phyloP scores from a whole-genome alignment of 306 rosid species.

The Prunus padus region DNA sequence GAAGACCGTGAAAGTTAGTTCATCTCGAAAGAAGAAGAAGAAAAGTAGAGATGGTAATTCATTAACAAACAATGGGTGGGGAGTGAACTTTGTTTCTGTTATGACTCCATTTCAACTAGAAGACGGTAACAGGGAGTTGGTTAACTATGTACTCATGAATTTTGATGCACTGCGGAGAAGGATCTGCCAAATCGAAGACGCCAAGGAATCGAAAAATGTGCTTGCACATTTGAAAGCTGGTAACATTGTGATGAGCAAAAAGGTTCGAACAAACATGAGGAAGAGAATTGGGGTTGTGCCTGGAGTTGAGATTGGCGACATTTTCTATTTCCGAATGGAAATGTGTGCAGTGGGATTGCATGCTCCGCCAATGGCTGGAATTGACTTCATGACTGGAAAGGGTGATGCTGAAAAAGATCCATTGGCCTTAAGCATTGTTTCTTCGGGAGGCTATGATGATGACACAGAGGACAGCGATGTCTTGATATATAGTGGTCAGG shows the following conservation, averaged over 20 bases:
- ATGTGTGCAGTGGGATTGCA: slow-evolving; percentile 60
- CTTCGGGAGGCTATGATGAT: slow-evolving; percentile 61
- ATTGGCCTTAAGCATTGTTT: slow-evolving; percentile 64
- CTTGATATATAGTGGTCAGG: slow-evolving; percentile 64
- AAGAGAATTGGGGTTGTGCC: slow-evolving; percentile 56
- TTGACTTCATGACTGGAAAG: slow-evolving; percentile 45
- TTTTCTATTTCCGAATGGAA: slow-evolving; percentile 64
- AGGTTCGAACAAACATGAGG: slow-evolving; percentile 51
- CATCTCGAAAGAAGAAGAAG: slow-evolving; percentile 35
- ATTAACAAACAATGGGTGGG: not conserved
- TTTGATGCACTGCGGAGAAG: slow-evolving; percentile 59
- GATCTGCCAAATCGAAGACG: slow-evolving; percentile 59
- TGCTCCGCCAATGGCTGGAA: slow-evolving; percentile 67
- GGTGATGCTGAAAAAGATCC: slow-evolving; percentile 45
- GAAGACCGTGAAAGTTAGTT: slow-evolving; percentile 29
- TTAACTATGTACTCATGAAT: slow-evolving; percentile 40
- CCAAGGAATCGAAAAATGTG: slow-evolving; percentile 28
- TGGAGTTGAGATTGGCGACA: slow-evolving; percentile 64
- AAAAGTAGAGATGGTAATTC: slow-evolving; percentile 18
- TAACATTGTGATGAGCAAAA: slow-evolving; percentile 37
- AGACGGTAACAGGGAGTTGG: slow-evolving; percentile 43
- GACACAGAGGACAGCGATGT: slow-evolving; percentile 45
- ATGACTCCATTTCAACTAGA: slow-evolving; percentile 22
- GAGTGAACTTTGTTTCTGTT: slow-evolving; percentile 16
- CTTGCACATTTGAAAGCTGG: slow-evolving; percentile 50